Evolutionary conservation across 2,329 filamentous ascomycete genomes (phyloP).

Genomic region (Polytolypa hystricis): DNA sequence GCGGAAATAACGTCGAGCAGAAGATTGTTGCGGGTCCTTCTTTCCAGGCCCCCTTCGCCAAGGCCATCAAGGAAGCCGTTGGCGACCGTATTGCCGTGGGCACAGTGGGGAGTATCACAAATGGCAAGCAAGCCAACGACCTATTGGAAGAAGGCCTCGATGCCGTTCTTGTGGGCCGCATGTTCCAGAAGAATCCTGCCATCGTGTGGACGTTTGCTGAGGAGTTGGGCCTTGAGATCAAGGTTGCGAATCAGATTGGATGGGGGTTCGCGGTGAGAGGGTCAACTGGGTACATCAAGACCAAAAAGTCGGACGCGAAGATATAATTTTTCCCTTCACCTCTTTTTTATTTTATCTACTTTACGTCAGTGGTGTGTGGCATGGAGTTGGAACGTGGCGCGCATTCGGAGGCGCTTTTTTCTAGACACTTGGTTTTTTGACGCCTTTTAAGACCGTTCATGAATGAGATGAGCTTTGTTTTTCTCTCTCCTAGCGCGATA

Average conservation of each 20-base stretch:
- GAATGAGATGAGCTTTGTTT: too few relatives aligned
- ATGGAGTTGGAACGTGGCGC: too few relatives aligned
- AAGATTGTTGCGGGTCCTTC: conserved; percentile 41
- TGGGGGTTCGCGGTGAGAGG: conserved; percentile 46
- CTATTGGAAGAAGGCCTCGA: conserved; percentile 49
- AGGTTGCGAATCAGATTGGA: conserved; percentile 62
- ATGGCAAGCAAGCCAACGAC: conserved; percentile 56
- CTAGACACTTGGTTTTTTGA: too few relatives aligned
- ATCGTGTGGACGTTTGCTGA: conserved; percentile 64
- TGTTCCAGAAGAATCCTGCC: conserved; percentile 73
- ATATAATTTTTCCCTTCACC: too few relatives aligned
- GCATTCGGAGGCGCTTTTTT: too few relatives aligned
- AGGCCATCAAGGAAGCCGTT: conserved; percentile 60
- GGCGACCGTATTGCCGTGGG: conserved; percentile 60
- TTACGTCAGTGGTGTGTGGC: too few relatives aligned
- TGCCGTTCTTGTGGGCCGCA: conserved; percentile 60
- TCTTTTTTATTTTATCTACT: too few relatives aligned
- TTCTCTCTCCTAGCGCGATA: too few relatives aligned
- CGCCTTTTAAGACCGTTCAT: too few relatives aligned
- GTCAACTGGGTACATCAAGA: conserved; percentile 7
- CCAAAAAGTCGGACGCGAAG: conserved; percentile 1
- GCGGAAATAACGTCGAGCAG: conserved; percentile 51
- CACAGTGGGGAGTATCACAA: conserved; percentile 63
- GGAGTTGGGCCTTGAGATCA: conserved; percentile 57
- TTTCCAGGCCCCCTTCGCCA: conserved; percentile 66